Evolutionary conservation across 192 early-diverging fungal species (phyloP).

Genomic region (Gigaspora rosea): DNA sequence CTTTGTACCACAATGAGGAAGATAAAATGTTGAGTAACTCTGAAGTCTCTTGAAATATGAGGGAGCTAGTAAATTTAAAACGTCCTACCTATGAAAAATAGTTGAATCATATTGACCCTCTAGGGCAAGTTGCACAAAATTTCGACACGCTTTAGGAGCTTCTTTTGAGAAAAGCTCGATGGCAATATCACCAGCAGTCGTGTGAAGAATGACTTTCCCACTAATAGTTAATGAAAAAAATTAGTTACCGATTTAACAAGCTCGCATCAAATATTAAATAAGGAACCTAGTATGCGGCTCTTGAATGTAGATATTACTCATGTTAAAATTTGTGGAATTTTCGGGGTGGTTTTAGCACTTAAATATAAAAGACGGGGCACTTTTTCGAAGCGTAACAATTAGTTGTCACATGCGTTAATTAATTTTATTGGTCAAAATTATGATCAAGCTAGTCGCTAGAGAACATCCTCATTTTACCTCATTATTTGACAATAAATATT

Average conservation of each 20-base stretch:
- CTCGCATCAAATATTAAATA: no score
- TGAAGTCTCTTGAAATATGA: not conserved
- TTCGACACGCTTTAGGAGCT: conserved; percentile 85
- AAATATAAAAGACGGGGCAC: no score
- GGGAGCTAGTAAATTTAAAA: not conserved
- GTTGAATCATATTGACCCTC: conserved; percentile 90
- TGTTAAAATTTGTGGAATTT: not conserved
- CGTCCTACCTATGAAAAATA: conserved; percentile 77
- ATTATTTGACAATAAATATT: no score
- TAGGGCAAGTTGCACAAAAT: conserved; percentile 91
- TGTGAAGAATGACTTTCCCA: conserved; percentile 81
- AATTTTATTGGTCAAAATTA: no score
- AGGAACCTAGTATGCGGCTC: not conserved
- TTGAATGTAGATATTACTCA: conserved; percentile 16
- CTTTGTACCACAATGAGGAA: not conserved
- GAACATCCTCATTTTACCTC: no score
- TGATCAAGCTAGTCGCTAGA: no score
- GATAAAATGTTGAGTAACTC: not conserved
- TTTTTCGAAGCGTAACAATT: no score
- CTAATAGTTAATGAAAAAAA: conserved; percentile 33
- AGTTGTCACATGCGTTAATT: no score
- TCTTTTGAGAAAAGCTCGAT: conserved; percentile 97
- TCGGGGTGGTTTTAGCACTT: no score
- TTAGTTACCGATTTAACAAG: no score
- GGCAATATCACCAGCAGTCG: conserved; percentile 82